These are phyloP conservation scores for Zymoseptoria tritici DNA, from an alignment of 2,329 filamentous ascomycete species.

Conservation along the genomic window DNA sequence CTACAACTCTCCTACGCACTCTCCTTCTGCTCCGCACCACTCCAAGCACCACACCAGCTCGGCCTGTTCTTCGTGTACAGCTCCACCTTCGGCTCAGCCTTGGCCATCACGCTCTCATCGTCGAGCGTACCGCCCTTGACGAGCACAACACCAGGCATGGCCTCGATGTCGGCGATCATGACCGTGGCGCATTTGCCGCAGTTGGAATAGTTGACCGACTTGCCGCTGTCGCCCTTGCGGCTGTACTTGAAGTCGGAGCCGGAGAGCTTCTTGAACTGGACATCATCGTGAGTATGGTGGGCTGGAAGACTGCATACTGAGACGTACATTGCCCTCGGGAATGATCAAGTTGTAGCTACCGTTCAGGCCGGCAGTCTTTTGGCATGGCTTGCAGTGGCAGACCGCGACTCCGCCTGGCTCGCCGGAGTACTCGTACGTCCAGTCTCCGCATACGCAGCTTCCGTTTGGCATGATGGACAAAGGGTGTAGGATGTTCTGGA, in stretches of 20 bases:
- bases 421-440: slow-evolving; percentile 29
- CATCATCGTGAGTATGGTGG: slow-evolving; percentile 1
- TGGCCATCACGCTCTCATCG: slow-evolving; percentile 18
- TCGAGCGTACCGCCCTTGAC: slow-evolving; percentile 30
- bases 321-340: slow-evolving; percentile 18
- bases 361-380: slow-evolving; percentile 26
- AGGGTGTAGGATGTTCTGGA: not conserved
- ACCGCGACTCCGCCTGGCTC: slow-evolving; percentile 22
- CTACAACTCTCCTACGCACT: slow-evolving; percentile 1
- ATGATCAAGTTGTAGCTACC: slow-evolving; percentile 26
- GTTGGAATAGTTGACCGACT: slow-evolving; percentile 25
- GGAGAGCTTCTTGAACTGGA: slow-evolving; percentile 25
- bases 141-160: slow-evolving; percentile 21
- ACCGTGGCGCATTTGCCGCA: slow-evolving; percentile 26
- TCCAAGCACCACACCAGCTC: slow-evolving; percentile 21
- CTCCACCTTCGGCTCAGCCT: slow-evolving; percentile 20
- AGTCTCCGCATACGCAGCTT: slow-evolving; percentile 29
- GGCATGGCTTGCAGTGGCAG: slow-evolving; percentile 29
- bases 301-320: not conserved
- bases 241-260: slow-evolving; percentile 20
- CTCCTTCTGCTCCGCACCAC: slow-evolving; percentile 22
- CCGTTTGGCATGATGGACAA: slow-evolving; percentile 6
- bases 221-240: slow-evolving; percentile 27
- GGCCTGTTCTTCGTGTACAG: slow-evolving; percentile 28
- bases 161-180: slow-evolving; percentile 22